Evolutionary conservation across 108 stramenopile species (phyloP).

Genomic region (Bacterosira constricta): DNA sequence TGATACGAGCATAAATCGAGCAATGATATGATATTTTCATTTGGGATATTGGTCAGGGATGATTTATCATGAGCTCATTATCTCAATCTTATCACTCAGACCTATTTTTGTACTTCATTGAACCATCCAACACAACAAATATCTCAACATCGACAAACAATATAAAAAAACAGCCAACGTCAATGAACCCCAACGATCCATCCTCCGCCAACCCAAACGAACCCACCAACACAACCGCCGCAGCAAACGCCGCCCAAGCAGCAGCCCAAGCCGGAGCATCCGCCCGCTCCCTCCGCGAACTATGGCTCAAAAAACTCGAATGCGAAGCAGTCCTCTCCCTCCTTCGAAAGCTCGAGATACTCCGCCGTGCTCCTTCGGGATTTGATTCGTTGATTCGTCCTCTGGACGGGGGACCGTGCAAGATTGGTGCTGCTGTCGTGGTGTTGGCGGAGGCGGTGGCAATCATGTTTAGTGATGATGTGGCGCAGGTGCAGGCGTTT

Average conservation of each 20-base stretch:
- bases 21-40: too few relatives aligned
- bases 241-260: conserved; percentile 19
- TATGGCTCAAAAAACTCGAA: conserved; percentile 91
- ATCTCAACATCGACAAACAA: too few relatives aligned
- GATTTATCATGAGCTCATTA: too few relatives aligned
- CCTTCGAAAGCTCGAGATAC: conserved; percentile 78
- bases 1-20: too few relatives aligned
- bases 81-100: too few relatives aligned
- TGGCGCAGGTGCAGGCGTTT: conserved; percentile 74
- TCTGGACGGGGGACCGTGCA: conserved; percentile 47
- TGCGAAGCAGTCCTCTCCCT: conserved; percentile 78
- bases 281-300: conserved; percentile 77
- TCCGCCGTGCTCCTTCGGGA: conserved; percentile 77
- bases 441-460: conserved; percentile 63
- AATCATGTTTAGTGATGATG: conserved; percentile 79
- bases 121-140: too few relatives aligned
- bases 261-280: conserved; percentile 45
- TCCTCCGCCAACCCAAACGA: conserved; percentile 49
- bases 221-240: conserved; percentile 23
- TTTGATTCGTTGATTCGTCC: conserved; percentile 66
- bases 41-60: too few relatives aligned
- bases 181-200: not conserved
- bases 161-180: not conserved
- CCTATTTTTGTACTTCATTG: too few relatives aligned
- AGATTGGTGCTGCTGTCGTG: conserved; percentile 79